These are phyloP conservation scores for Haplographium delicatum DNA, from an alignment of 495 filamentous ascomycete genomes.

Conservation along the genomic window DNA sequence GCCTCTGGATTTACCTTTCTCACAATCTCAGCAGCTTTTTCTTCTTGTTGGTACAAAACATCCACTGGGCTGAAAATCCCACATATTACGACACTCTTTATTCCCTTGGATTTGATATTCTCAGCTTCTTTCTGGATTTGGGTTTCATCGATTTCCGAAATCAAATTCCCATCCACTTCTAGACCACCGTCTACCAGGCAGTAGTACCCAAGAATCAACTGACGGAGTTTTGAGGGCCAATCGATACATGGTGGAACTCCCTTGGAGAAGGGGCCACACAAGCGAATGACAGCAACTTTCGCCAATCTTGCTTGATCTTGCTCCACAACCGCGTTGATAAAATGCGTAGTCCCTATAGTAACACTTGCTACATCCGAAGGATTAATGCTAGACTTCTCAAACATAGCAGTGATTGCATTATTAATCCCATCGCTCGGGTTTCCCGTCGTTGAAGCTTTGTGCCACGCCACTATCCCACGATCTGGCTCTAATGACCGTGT, in stretches of 20 bases:
- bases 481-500: conserved; percentile 27
- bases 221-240: conserved; percentile 30
- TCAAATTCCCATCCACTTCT: conserved; percentile 34
- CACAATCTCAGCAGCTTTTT: conserved; percentile 9
- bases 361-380: conserved; percentile 44
- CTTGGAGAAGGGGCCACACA: conserved; percentile 35
- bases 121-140: conserved; percentile 25
- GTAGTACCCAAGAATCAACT: conserved; percentile 28
- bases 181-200: conserved; percentile 34
- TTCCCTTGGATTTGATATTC: conserved; percentile 28
- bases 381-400: conserved; percentile 33
- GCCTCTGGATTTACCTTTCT: conserved; percentile 5
- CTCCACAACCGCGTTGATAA: conserved; percentile 47
- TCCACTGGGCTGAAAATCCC: conserved; percentile 34
- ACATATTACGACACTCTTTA: conserved; percentile 29
- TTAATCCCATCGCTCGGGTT: conserved; percentile 51
- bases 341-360: conserved; percentile 35
- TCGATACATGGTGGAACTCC: conserved; percentile 41
- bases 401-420: conserved; percentile 40
- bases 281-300: conserved; percentile 41
- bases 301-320: conserved; percentile 35
- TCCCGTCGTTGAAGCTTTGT: conserved; percentile 51
- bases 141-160: conserved; percentile 23
- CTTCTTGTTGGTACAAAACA: conserved; percentile 25
- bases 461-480: conserved; percentile 45